Percentiles rank a stretch among this genome's conserved stretches.
Evolutionary conservation across 1,284 basidiomycete species (phyloP).

Genomic region (Irpex sp.): DNA sequence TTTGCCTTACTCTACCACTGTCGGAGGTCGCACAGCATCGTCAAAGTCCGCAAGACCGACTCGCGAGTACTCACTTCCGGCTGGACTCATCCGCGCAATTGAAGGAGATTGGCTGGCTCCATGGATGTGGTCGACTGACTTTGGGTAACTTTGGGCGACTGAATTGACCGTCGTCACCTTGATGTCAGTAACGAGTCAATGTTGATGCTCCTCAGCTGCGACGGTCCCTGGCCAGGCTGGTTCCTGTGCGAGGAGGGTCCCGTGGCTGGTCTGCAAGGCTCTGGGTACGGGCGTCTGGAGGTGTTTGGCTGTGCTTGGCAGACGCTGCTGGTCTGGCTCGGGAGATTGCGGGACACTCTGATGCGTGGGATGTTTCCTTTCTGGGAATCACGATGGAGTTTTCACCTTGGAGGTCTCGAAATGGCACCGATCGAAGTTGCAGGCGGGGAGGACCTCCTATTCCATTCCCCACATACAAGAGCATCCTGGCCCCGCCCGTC

Average conservation of each 20-base stretch:
- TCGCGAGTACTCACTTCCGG: neutral
- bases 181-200: neutral
- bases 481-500: constrained; percentile 8
- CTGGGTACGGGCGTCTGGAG: neutral
- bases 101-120: neutral
- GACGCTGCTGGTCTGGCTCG: constrained; percentile 9
- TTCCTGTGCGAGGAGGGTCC: constrained; percentile 3
- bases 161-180: neutral
- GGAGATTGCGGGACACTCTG: constrained; percentile 20
- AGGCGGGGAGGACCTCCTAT: constrained; percentile 16
- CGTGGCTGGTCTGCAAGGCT: constrained; percentile 1
- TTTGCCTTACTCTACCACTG: neutral
- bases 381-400: constrained; percentile 20
- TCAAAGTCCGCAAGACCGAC: neutral
- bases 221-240: neutral
- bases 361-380: constrained; percentile 17
- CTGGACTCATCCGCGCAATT: neutral
- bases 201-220: neutral
- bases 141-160: neutral
- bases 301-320: constrained; percentile 5
- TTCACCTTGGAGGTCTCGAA: constrained; percentile 17
- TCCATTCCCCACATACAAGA: constrained; percentile 20
- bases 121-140: neutral
- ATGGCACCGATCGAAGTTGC: constrained; percentile 16
- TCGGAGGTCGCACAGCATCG: neutral